A percentile compares a stretch with the other conserved stretches of the same genome.
Conservation (phyloP, 108 stramenopile genomes). For the Conticribra guillardii region DNA sequence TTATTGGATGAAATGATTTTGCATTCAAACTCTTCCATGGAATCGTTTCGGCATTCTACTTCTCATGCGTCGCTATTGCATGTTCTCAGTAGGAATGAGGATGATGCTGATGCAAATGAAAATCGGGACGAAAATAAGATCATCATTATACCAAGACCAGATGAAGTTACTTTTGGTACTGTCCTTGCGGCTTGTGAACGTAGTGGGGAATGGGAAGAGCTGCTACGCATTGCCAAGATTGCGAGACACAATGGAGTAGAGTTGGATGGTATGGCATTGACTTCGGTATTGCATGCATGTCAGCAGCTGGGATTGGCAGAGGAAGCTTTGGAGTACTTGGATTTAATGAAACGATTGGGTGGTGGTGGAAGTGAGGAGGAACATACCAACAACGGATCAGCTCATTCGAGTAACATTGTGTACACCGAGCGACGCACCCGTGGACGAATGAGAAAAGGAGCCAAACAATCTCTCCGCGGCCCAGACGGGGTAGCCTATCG, state of each 20-base stretch:
- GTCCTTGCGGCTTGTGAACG: constrained; percentile 80
- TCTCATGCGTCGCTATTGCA: background rate
- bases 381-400: background rate
- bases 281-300: constrained; percentile 76
- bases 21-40: constrained; percentile 24
- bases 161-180: constrained; percentile 82
- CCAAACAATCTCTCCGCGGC: constrained; percentile 57
- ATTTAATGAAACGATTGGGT: constrained; percentile 63
- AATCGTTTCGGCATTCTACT: background rate
- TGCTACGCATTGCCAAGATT: constrained; percentile 56
- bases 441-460: constrained; percentile 55
- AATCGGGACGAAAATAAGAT: background rate
- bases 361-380: background rate
- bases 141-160: constrained; percentile 64
- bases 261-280: constrained; percentile 72
- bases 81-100: background rate
- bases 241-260: constrained; percentile 52
- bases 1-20: constrained; percentile 69
- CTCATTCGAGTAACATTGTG: background rate
- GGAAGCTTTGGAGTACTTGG: constrained; percentile 68
- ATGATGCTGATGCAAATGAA: no score
- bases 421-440: constrained; percentile 38
- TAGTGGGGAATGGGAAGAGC: constrained; percentile 63
- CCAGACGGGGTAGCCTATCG: constrained; percentile 84
- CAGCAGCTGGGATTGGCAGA: constrained; percentile 73